Conservation (phyloP, 192 early-diverging fungal genomes). For the Gryganskiella cystojenkinii region DNA sequence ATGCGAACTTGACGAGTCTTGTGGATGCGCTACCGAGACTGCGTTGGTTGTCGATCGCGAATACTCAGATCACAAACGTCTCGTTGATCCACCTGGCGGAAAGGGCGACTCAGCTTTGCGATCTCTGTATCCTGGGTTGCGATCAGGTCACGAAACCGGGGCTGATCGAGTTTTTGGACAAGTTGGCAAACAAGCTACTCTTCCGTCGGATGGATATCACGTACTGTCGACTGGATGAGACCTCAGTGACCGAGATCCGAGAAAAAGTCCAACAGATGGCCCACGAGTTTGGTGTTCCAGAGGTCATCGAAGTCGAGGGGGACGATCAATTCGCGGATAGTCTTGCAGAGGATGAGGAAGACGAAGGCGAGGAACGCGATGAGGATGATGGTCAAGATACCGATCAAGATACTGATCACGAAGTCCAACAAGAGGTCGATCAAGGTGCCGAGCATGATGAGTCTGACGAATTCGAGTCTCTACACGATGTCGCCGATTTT, state of each 20-base stretch:
- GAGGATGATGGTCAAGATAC: background rate
- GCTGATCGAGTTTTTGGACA: conserved; percentile 32
- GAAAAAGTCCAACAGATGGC: conserved; percentile 24
- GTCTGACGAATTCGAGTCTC: too few relatives aligned
- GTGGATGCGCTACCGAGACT: conserved; percentile 25
- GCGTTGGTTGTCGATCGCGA: conserved; percentile 45
- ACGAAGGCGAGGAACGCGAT: conserved; percentile 1
- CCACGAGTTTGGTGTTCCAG: conserved; percentile 3
- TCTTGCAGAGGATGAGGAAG: conserved; percentile 27
- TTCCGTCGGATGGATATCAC: conserved; percentile 37
- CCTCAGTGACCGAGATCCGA: conserved; percentile 36
- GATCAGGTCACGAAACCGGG: conserved; percentile 46
- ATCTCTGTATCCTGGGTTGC: conserved; percentile 47
- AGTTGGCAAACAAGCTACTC: conserved; percentile 18
- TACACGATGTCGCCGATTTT: too few relatives aligned
- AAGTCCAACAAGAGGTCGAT: background rate
- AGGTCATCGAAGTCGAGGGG: conserved; percentile 34
- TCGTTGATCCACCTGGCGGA: conserved; percentile 32
- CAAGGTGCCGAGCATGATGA: background rate
- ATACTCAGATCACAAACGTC: conserved; percentile 42
- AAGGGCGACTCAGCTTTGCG: conserved; percentile 17
- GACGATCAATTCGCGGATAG: conserved; percentile 47
- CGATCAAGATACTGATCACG: background rate
- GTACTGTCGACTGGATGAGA: conserved; percentile 36
- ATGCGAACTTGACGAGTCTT: conserved; percentile 29